Conservation (phyloP, 2,329 filamentous ascomycete species). For the Dryadomyces quercivorus region DNA sequence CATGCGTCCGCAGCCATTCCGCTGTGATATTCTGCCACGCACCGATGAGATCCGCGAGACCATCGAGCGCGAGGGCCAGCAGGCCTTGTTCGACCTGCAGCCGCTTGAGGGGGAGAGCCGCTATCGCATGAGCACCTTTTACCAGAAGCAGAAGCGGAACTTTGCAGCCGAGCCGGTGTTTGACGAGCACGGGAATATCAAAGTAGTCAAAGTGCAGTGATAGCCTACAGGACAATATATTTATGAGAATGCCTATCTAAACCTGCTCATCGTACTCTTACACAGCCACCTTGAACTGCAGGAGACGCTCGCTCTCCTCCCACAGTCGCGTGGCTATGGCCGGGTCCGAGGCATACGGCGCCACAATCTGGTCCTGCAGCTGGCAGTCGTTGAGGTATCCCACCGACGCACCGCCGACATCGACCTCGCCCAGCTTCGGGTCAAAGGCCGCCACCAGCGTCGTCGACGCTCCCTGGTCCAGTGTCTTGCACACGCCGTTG, state of each 20-base stretch:
- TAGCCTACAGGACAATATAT: neutral
- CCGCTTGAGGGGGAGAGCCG: slow-evolving; percentile 43
- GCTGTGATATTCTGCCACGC: slow-evolving; percentile 38
- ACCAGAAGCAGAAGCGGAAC: slow-evolving; percentile 20
- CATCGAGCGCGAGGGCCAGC: slow-evolving; percentile 37
- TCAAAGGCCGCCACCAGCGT: slow-evolving; percentile 29
- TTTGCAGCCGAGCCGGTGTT: slow-evolving; percentile 13
- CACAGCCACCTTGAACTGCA: neutral
- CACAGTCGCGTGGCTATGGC: slow-evolving; percentile 29
- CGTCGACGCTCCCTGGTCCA: slow-evolving; percentile 25
- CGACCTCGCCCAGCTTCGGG: slow-evolving; percentile 18
- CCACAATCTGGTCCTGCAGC: slow-evolving; percentile 17
- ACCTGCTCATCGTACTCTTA: neutral
- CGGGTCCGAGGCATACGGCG: slow-evolving; percentile 18
- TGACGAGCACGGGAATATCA: slow-evolving; percentile 3
- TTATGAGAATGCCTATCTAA: neutral
- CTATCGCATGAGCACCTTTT: slow-evolving; percentile 43
- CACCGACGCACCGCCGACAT: slow-evolving; percentile 17
- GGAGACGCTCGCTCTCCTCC: slow-evolving; percentile 27
- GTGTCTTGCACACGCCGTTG: slow-evolving; percentile 21
- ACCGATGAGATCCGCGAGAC: slow-evolving; percentile 33
- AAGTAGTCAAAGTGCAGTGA: neutral
- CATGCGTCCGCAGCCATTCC: slow-evolving; percentile 43
- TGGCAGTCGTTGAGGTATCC: slow-evolving; percentile 29
- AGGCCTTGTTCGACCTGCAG: slow-evolving; percentile 37